Base-by-base conservation (phyloP, 192 early-diverging fungal genomes). In the Podila minutissima region DNA sequence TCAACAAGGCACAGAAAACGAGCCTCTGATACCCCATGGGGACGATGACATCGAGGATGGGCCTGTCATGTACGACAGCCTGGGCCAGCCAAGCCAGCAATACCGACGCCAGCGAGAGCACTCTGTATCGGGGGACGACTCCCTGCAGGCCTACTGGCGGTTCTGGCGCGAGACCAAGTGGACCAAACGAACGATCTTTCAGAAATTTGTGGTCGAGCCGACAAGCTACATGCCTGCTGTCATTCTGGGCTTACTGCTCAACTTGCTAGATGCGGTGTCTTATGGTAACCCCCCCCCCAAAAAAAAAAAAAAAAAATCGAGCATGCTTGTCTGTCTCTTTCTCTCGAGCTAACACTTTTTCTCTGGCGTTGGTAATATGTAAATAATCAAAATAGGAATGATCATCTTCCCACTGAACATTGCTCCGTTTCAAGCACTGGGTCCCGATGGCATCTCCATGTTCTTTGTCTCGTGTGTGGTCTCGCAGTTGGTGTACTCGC, bases 381-480 rank as follows among this genome's bases (percentile, higher is more conserved):
- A 5, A 59, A 11, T 22, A 46, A 10, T 55, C 35, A 37, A 37
- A 37, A 37, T 79, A 89, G 88, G 88, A 17, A 85, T 94, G 79
- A 98, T 99, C 79, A 93, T 95, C n/a, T 99, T 99, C 69, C 98
- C 98, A 0, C 74, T 93, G 4, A 89, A 89, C 57, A 89, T 93
- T 12, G 86, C 92, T 0, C 91, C 90, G 11, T 95, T 91, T 81
- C 85, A 82, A 65, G 76, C 83, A 7, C 89, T 94, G 76, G 94
- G 94, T 4, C 92, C 94, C 3, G 91, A 91, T 72, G 98, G 98
- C 24, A 96, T 98, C 62, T 95, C 95, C 58, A 98, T 98, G 94
- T 98, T 95, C 75, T 91, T 98, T 84, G 93, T 96, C 64, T 88
- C 87, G 38, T 86, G 83, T 35, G 83, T 93, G 24, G 74, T 93